Conservation (phyloP, 1,284 basidiomycete species). For the Puccinia hordei region DNA sequence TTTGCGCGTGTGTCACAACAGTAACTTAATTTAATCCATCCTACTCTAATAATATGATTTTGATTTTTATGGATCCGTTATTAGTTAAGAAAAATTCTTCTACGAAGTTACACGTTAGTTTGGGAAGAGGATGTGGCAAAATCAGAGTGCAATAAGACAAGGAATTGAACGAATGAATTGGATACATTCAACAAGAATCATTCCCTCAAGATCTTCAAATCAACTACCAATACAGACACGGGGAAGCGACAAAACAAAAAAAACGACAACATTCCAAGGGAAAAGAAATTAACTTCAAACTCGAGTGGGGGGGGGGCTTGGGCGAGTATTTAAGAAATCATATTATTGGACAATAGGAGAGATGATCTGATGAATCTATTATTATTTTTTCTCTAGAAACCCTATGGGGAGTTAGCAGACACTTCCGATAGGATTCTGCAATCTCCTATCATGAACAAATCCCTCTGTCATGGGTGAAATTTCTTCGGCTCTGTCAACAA, state of each 20-base stretch:
- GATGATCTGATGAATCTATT: too few relatives aligned
- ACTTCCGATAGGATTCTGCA: not conserved
- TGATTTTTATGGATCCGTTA: too few relatives aligned
- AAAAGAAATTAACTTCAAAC: not conserved
- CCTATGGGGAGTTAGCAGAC: not conserved
- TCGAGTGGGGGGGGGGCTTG: not conserved
- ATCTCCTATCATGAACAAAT: not conserved
- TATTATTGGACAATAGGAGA: too few relatives aligned
- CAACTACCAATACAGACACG: not conserved
- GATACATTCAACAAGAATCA: not conserved
- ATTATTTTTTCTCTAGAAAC: too few relatives aligned
- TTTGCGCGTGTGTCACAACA: too few relatives aligned
- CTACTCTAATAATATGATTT: too few relatives aligned
- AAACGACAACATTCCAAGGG: not conserved
- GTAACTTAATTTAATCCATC: too few relatives aligned
- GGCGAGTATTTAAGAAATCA: not conserved
- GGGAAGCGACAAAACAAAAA: not conserved
- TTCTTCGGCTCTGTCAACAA: not conserved
- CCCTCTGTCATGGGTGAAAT: constrained; percentile 17
- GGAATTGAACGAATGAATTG: not conserved
- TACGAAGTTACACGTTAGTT: too few relatives aligned
- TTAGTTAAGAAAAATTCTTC: too few relatives aligned
- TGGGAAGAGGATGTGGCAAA: too few relatives aligned
- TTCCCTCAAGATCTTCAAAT: not conserved
- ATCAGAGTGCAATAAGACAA: too few relatives aligned